phyloP scores from a whole-genome alignment of 495 filamentous ascomycete species.

The Podospora appendiculata region DNA sequence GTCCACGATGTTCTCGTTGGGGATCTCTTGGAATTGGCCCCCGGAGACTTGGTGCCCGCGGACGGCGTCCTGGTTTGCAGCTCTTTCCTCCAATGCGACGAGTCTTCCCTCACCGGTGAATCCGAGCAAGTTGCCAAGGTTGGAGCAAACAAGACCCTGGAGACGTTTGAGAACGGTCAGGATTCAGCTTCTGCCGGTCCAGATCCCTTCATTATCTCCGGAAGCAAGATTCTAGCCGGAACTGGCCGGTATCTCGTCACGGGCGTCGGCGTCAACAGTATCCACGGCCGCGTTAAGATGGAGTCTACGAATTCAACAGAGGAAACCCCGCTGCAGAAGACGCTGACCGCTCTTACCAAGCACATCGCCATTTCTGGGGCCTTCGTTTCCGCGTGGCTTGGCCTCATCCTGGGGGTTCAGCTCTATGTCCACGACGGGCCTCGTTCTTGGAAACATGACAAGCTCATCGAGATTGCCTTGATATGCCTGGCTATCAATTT shows the following conservation, averaged over 20 bases:
- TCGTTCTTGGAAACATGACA: no score
- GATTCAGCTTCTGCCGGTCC: constrained; percentile 50
- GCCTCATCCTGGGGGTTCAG: constrained; percentile 68
- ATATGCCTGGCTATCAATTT: constrained; percentile 54
- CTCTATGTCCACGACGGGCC: constrained; percentile 49
- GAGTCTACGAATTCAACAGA: constrained; percentile 68
- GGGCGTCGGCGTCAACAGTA: constrained; percentile 62
- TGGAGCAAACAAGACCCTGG: constrained; percentile 53
- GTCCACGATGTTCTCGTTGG: constrained; percentile 77
- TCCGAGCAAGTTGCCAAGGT: constrained; percentile 60
- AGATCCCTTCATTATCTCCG: constrained; percentile 79
- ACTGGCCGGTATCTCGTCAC: constrained; percentile 76
- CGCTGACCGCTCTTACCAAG: constrained; percentile 66
- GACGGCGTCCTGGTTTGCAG: constrained; percentile 72
- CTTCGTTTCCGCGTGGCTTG: constrained; percentile 60
- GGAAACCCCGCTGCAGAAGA: constrained; percentile 70
- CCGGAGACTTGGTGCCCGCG: constrained; percentile 81
- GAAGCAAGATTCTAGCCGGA: constrained; percentile 71
- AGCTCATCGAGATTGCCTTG: no score
- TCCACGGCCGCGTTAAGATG: constrained; percentile 77
- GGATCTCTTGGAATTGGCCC: constrained; percentile 75
- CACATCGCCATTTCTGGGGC: constrained; percentile 72
- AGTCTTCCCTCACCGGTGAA: constrained; percentile 72
- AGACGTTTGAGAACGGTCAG: constrained; percentile 51
- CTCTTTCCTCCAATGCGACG: constrained; percentile 69